phyloP scores from a whole-genome alignment of 2,329 filamentous ascomycete species.

The Calonectria pseudoturangicola region DNA sequence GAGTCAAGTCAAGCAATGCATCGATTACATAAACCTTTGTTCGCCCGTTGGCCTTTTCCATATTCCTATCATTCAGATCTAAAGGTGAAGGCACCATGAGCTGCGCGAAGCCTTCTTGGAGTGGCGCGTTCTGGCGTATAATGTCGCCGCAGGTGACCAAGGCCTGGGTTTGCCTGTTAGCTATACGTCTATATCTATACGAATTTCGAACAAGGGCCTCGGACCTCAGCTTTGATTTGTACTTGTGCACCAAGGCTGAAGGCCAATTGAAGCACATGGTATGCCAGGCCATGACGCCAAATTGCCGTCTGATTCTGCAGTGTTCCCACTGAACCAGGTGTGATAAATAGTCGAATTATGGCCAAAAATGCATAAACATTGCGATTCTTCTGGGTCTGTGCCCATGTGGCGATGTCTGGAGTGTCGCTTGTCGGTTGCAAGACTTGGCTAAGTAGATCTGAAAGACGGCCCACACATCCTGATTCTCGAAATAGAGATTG shows the following conservation, averaged over 20 bases:
- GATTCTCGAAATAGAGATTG: slow-evolving; percentile 96
- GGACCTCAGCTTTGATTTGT: slow-evolving; percentile 87
- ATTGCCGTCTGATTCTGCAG: slow-evolving; percentile 90
- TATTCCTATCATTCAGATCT: slow-evolving; percentile 58
- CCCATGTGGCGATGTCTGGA: slow-evolving; percentile 82
- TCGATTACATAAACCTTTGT: slow-evolving; percentile 92
- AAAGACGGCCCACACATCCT: slow-evolving; percentile 84
- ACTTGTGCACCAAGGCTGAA: slow-evolving; percentile 84
- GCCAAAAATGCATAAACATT: slow-evolving; percentile 94
- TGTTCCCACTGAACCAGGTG: slow-evolving; percentile 86
- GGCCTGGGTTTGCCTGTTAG: slow-evolving; percentile 71
- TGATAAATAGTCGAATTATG: slow-evolving; percentile 89
- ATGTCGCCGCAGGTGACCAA: slow-evolving; percentile 90
- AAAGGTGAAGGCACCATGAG: slow-evolving; percentile 82
- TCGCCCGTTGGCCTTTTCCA: slow-evolving; percentile 69
- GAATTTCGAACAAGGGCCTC: slow-evolving; percentile 24
- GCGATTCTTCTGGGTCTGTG: slow-evolving; percentile 85
- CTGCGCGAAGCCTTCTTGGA: slow-evolving; percentile 94
- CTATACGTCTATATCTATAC: slow-evolving; percentile 15
- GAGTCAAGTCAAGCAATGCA: slow-evolving; percentile 87
- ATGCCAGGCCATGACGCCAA: slow-evolving; percentile 87
- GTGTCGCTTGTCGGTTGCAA: slow-evolving; percentile 72
- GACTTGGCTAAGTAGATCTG: slow-evolving; percentile 79
- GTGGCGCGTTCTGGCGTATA: slow-evolving; percentile 84
- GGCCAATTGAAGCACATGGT: slow-evolving; percentile 86